These are phyloP conservation scores for Groenewaldozyma salmanticensis DNA, from an alignment of 805 yeast genomes.

Conservation along the genomic window DNA sequence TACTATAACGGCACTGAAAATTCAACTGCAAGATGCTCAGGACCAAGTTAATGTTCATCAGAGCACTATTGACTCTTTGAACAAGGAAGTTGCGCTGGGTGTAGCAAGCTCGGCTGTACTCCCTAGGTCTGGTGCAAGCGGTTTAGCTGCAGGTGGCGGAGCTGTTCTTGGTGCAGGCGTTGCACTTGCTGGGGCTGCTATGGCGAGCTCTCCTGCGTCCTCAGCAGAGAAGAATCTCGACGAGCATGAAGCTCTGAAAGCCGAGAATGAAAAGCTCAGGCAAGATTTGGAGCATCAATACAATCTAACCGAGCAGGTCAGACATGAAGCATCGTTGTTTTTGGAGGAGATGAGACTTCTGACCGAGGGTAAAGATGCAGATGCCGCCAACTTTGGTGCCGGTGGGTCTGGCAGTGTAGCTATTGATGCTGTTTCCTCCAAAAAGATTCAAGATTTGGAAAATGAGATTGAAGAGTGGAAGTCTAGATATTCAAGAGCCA, in stretches of 20 bases:
- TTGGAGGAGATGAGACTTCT: constrained; percentile 31
- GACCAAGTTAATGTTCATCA: constrained; percentile 5
- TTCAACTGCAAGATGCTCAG: constrained; percentile 7
- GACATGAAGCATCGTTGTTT: constrained; percentile 28
- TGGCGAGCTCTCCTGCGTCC: not conserved
- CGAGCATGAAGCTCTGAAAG: constrained; percentile 15
- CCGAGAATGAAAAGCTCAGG: constrained; percentile 17
- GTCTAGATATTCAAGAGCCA: constrained; percentile 21
- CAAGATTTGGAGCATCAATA: constrained; percentile 18
- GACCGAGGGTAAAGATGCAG: constrained; percentile 18
- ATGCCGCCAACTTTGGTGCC: constrained; percentile 10
- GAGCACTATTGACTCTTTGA: not conserved
- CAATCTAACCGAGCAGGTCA: constrained; percentile 28
- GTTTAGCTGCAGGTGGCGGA: not conserved
- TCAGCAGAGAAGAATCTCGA: constrained; percentile 6
- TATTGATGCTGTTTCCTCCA: constrained; percentile 11
- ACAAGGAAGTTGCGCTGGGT: not conserved
- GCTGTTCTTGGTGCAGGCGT: not conserved
- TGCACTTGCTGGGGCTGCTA: not conserved
- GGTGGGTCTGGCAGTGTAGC: not conserved
- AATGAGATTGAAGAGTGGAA: constrained; percentile 30
- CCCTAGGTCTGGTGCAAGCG: not conserved
- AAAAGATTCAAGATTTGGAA: constrained; percentile 22
- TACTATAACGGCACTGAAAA: constrained; percentile 5
- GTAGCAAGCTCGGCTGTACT: too few relatives aligned